Evolutionary conservation across 139 green algal species (phyloP).

Genomic region (Tetradesmus lagerheimii): DNA sequence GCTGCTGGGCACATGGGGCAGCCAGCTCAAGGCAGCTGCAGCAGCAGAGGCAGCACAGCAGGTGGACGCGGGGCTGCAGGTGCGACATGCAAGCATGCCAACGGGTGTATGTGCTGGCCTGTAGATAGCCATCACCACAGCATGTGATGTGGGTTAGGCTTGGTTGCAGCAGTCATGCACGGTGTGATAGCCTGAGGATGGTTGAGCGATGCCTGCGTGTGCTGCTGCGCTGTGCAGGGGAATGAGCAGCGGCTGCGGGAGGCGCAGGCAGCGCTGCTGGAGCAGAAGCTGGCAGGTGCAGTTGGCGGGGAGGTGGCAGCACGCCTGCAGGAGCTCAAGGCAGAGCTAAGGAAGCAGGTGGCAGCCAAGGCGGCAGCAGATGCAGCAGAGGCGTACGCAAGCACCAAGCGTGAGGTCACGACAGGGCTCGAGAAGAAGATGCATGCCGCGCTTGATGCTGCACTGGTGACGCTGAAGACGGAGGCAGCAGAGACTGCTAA

Average conservation of each 20-base stretch:
- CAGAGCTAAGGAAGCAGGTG: constrained; percentile 11
- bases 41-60: constrained; percentile 14
- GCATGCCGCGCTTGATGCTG: constrained; percentile 37
- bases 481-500: constrained; percentile 8
- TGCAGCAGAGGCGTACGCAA: not conserved
- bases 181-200: too few species aligned
- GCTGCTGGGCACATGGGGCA: constrained; percentile 17
- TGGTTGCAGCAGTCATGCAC: not conserved
- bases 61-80: not conserved
- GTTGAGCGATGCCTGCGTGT: too few species aligned
- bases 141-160: not conserved
- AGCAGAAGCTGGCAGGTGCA: not conserved
- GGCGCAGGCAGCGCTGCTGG: not conserved
- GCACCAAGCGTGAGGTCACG: constrained; percentile 10
- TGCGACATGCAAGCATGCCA: not conserved
- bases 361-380: not conserved
- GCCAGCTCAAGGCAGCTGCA: constrained; percentile 17
- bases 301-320: not conserved
- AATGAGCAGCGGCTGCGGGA: not conserved
- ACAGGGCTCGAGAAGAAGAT: constrained; percentile 29
- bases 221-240: not conserved
- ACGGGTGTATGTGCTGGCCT: not conserved
- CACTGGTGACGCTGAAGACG: constrained; percentile 1
- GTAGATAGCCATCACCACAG: not conserved
- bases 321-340: not conserved